These are phyloP conservation scores for Annulohypoxylon maeteangense DNA, from an alignment of 495 filamentous ascomycete species.

Conservation along the genomic window DNA sequence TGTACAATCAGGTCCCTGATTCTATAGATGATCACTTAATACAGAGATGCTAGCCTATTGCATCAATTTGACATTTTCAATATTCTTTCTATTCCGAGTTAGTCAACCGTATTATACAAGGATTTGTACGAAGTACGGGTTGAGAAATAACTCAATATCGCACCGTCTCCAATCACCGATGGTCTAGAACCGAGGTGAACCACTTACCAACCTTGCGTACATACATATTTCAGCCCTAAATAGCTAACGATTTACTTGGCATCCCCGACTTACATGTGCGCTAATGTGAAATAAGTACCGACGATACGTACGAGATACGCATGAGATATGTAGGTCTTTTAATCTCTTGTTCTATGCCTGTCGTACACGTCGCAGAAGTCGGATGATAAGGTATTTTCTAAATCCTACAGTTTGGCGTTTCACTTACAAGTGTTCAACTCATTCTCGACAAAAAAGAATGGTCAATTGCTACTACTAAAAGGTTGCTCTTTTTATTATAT, in stretches of 20 bases:
- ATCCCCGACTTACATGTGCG: not conserved
- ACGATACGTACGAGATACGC: not conserved
- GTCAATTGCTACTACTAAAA: not conserved
- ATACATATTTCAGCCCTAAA: constrained; percentile 11
- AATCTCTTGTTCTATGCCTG: constrained; percentile 19
- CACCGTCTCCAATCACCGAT: constrained; percentile 26
- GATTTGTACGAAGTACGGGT: not conserved
- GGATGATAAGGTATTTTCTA: constrained; percentile 14
- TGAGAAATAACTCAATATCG: not conserved
- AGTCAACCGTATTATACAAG: not conserved
- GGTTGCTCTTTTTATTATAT: not conserved
- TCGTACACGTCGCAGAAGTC: constrained; percentile 29
- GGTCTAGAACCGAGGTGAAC: not conserved
- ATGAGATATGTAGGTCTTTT: constrained; percentile 28
- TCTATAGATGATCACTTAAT: constrained; percentile 8
- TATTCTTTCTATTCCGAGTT: not conserved
- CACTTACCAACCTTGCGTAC: not conserved
- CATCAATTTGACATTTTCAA: constrained; percentile 5
- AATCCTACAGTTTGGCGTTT: not conserved
- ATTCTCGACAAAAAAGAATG: not conserved
- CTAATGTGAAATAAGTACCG: not conserved
- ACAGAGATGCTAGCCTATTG: not conserved
- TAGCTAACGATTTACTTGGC: constrained; percentile 12
- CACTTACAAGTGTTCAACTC: not conserved
- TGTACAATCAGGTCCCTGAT: not conserved